Conservation (phyloP, 1,139 yeast species). For the Eremothecium gossypii region DNA sequence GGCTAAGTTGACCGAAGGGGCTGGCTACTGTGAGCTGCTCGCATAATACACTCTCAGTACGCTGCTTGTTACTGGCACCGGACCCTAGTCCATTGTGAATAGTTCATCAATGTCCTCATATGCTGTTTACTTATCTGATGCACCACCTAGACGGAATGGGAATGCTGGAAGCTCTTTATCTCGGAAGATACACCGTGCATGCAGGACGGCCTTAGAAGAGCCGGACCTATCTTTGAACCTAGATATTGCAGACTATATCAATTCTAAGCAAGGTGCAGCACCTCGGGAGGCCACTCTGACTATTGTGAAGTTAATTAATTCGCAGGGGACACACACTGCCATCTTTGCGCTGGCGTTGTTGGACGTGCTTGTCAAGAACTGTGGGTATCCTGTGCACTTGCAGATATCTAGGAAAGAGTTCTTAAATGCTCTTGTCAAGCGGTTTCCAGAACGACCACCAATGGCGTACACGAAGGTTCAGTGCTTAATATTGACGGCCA, state of each 20-base stretch:
- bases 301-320: conserved; percentile 77
- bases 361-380: conserved; percentile 89
- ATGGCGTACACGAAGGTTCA: conserved; percentile 75
- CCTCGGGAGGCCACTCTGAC: conserved; percentile 92
- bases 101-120: conserved; percentile 3
- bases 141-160: conserved; percentile 27
- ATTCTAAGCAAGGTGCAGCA: conserved; percentile 81
- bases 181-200: conserved; percentile 74
- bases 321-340: conserved; percentile 72
- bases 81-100: too few species aligned
- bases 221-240: conserved; percentile 83
- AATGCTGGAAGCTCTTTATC: conserved; percentile 33
- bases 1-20: too few species aligned
- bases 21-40: too few species aligned
- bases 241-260: conserved; percentile 88
- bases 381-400: conserved; percentile 94
- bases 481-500: conserved; percentile 73
- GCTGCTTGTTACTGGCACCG: too few species aligned
- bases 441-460: conserved; percentile 95
- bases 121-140: conserved; percentile 28
- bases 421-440: conserved; percentile 79
- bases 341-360: conserved; percentile 49
- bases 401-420: conserved; percentile 94
- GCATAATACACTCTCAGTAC: too few species aligned
- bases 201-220: conserved; percentile 73